phyloP scores from a whole-genome alignment of 1,284 basidiomycete genomes.

The Cryptococcus amylolentus region DNA sequence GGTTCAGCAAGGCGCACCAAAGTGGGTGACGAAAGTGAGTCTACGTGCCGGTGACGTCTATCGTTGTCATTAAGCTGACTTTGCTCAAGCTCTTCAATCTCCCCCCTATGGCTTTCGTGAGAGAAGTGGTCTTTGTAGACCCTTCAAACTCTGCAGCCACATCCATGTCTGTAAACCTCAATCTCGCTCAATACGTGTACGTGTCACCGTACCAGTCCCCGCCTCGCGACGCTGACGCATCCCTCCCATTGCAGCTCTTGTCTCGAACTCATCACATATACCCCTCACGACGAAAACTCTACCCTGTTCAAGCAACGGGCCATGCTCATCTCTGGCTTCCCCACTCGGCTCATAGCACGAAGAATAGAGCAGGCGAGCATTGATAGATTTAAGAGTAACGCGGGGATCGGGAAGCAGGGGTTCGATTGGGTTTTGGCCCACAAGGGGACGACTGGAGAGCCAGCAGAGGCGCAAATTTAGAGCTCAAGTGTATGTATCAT shows the following conservation, averaged over 20 bases:
- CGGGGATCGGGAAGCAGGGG: slow-evolving; percentile 74
- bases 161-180: slow-evolving; percentile 85
- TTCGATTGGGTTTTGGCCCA: slow-evolving; percentile 72
- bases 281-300: slow-evolving; percentile 54
- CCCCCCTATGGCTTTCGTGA: slow-evolving; percentile 81
- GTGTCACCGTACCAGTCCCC: slow-evolving; percentile 8
- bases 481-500: too few relatives aligned
- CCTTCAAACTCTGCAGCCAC: slow-evolving; percentile 62
- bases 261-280: slow-evolving; percentile 83
- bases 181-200: slow-evolving; percentile 65
- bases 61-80: neutral
- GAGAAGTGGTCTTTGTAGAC: slow-evolving; percentile 89
- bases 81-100: slow-evolving; percentile 36
- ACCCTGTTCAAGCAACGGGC: slow-evolving; percentile 42
- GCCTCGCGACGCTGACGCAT: neutral
- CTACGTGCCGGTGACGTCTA: neutral
- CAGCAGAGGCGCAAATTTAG: too few relatives aligned
- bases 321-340: slow-evolving; percentile 54
- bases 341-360: slow-evolving; percentile 74
- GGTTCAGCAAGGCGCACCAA: slow-evolving; percentile 49
- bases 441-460: too few relatives aligned
- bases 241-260: slow-evolving; percentile 30
- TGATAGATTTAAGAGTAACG: slow-evolving; percentile 82
- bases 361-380: slow-evolving; percentile 76
- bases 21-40: slow-evolving; percentile 49